Evolutionary conservation across 129 eudicot species (phyloP), one percentile per base, ranked within the genome.

Genomic region (Saposhnikovia divaricata): DNA sequence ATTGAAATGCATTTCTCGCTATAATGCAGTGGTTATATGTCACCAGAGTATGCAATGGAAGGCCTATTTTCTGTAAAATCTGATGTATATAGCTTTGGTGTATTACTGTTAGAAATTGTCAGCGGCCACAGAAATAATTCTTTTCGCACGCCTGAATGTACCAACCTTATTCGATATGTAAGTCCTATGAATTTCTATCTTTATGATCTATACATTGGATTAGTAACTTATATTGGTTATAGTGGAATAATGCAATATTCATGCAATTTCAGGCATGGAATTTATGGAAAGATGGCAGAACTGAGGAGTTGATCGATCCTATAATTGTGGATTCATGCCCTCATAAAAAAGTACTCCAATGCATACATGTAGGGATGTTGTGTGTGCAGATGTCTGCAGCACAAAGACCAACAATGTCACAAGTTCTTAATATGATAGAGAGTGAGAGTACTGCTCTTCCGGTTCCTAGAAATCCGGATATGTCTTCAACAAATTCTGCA

Each of bases 351-450:
- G 98, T 86, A 57, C 47, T 84, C 70, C 92, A 90, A 83, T 91
- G 93, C 83, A 83, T 91, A 79, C 97, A 93, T 27, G 85, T 93
- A 5, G 96, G 87, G 2, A 82, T 94, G 89, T 75, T 94, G 72
- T 94, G 98, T 71, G 90, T 90, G 34, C 98, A 94, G 80, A 90
- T 87, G 59, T 82, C 87, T 4, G 96, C 98, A 8, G 80, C 79
- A 39, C 83, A 83, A 63, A 85, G 98, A 71, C 98, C 98, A 63
- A 88, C 87, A 45, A 93, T 93, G 97, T 80, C 98, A 55, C 78
- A 88, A 10, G 91, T 93, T n/a, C 86, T 93, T 68, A 80, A 91
- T 79, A 91, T 90, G 98, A 83, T 91, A 86, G 98, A 93, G 83
- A 88, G 91, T 46, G 97, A 91, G 66, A 83, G 78, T 78, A 76